Percentiles rank a stretch among this genome's conserved stretches.
These are phyloP conservation scores for Lichtheimia corymbifera DNA, from an alignment of 371 early-diverging fungal genomes.

Conservation along the genomic window DNA sequence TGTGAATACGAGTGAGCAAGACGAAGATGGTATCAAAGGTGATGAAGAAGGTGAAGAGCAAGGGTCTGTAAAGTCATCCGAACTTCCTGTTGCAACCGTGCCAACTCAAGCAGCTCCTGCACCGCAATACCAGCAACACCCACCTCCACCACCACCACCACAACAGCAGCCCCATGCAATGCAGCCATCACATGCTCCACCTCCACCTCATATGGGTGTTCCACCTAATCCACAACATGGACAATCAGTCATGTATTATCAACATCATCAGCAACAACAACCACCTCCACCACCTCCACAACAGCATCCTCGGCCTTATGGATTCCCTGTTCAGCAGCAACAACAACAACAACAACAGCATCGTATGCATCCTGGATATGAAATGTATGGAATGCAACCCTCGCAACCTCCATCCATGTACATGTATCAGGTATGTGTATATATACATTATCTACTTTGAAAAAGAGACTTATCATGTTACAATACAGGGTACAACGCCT, in stretches of 20 bases:
- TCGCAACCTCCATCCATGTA: slow-evolving; percentile 33
- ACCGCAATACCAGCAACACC: slow-evolving; percentile 12
- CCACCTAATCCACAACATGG: slow-evolving; percentile 4
- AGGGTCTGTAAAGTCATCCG: slow-evolving; percentile 1
- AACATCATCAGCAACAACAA: slow-evolving; percentile 19
- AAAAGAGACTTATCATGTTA: background rate
- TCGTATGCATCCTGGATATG: slow-evolving; percentile 25
- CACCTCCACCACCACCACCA: slow-evolving; percentile 23
- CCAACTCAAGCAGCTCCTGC: slow-evolving; percentile 13
- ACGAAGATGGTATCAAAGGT: slow-evolving; percentile 13
- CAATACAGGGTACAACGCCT: slow-evolving; percentile 7
- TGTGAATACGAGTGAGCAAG: slow-evolving; percentile 15
- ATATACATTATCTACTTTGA: background rate
- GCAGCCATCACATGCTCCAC: slow-evolving; percentile 23
- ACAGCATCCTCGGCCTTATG: slow-evolving; percentile 9
- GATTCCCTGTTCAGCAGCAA: background rate
- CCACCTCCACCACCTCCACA: slow-evolving; percentile 15
- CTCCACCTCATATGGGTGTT: slow-evolving; percentile 13
- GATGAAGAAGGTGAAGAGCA: slow-evolving; percentile 14
- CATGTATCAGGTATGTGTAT: slow-evolving; percentile 39
- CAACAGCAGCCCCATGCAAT: slow-evolving; percentile 18
- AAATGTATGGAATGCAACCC: slow-evolving; percentile 39
- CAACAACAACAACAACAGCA: slow-evolving; percentile 5
- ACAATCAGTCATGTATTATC: slow-evolving; percentile 17
- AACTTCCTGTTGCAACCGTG: slow-evolving; percentile 16